Base-by-base conservation (phyloP, 208 protist species). In the Phytomonas sp. region DNA sequence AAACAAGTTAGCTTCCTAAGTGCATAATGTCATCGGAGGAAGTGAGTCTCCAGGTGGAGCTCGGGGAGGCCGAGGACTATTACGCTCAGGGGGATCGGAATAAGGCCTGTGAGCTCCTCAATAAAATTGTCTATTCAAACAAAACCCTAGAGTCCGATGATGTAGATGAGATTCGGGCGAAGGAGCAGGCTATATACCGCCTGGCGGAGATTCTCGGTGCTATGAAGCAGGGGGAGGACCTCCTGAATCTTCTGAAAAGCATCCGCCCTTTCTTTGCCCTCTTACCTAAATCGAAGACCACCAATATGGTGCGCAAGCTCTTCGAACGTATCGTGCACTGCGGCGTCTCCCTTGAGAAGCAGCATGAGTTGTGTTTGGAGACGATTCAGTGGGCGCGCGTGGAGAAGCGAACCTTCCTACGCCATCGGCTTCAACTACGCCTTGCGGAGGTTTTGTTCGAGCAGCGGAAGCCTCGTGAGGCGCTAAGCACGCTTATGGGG, bases 381-480 rank as follows among this genome's bases (percentile, higher is more conserved):
- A 96, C 85, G 33, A 99, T 99, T 56, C 84, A 92, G 28, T 99
- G 98, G 98, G 86, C 96, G 20, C 89, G 85, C 33, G 67, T 83
- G 62, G 94, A 99, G 79, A 97, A 98, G 76, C 90, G 97, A 60
- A 98, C 88, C 6, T 99, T 99, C 74, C 83, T 99, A 53, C 93
- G 98, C 31, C 98, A 99, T 73, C 87, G 98, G 33, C 80, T 99
- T 51, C 91, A 99, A 79, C 84, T 97, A 31, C 87, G 95, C 37
- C 87, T 99, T 30, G 92, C 91, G 20, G 87, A 95, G 62, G 77
- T 99, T 53, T 89, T 95, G 26, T 97, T 98, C 51, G 85, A 97
- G 51, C 76, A 83, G 61, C 71, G 94, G n/a, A 76, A 95, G 60
- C 92, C 85, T 72, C 83, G 83, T 32, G 75, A 87, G 62, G 88